A percentile compares a stretch with the other conserved stretches of the same genome.
Evolutionary conservation across 352 stramenopile genomes (phyloP).

Genomic region (Globisporangium spinosum): DNA sequence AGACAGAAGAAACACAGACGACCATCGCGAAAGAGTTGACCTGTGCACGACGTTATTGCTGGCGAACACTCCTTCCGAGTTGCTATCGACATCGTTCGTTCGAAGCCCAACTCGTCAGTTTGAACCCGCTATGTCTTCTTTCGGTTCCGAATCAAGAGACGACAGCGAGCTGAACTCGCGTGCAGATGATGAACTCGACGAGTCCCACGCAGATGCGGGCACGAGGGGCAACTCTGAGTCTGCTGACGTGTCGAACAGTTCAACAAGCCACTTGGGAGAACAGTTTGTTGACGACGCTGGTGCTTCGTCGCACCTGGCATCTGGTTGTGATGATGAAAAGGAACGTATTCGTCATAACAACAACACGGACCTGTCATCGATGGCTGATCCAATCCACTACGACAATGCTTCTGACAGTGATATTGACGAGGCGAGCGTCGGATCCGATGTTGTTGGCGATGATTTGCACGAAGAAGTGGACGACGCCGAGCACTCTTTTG

Average conservation of each 20-base stretch:
- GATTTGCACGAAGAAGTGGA: neutral
- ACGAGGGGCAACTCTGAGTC: neutral
- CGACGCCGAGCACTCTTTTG: neutral
- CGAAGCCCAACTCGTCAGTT: neutral
- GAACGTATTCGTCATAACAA: neutral
- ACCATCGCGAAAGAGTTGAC: neutral
- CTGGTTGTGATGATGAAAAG: neutral
- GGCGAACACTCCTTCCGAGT: neutral
- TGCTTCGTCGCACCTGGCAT: neutral
- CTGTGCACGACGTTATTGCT: neutral
- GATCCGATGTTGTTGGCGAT: neutral
- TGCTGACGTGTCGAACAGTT: neutral
- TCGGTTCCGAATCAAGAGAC: neutral
- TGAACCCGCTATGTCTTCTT: neutral
- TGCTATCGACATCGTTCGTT: conserved; percentile 5
- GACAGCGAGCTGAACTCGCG: neutral
- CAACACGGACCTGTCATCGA: neutral
- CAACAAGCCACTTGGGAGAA: neutral
- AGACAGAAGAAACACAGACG: neutral
- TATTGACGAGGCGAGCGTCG: neutral
- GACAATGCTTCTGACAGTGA: neutral
- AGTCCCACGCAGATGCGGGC: neutral
- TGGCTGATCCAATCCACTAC: neutral
- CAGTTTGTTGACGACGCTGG: neutral
- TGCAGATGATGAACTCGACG: neutral